phyloP scores from a whole-genome alignment of 225 moss, liverwort and hornwort species.

The Straminergon stramineum region DNA sequence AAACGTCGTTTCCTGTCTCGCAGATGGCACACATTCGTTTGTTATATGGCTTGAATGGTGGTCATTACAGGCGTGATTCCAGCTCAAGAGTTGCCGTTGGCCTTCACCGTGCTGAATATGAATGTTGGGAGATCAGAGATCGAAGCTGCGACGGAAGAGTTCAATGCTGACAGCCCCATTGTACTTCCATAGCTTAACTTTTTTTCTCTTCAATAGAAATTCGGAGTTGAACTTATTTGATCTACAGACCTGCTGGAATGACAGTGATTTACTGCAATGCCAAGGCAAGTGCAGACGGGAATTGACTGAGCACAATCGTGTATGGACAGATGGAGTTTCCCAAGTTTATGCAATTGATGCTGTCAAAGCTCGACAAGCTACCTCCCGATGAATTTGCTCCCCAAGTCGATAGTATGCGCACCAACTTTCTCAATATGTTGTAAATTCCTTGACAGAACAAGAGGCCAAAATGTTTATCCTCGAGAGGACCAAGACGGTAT shows the following conservation, averaged over 20 bases:
- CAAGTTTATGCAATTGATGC: conserved; percentile 69
- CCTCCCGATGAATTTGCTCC: conserved; percentile 42
- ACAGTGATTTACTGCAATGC: neutral
- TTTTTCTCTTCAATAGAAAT: neutral
- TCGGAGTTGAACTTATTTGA: neutral
- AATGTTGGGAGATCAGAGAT: conserved; percentile 54
- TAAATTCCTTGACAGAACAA: neutral
- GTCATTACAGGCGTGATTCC: conserved; percentile 48
- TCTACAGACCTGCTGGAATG: neutral
- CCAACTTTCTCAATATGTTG: neutral
- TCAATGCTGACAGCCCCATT: conserved; percentile 12
- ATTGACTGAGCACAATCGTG: neutral
- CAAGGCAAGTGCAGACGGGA: neutral
- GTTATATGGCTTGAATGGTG: neutral
- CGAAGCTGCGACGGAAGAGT: conserved; percentile 43
- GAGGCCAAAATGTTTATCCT: neutral
- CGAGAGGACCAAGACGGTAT: neutral
- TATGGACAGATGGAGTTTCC: conserved; percentile 59
- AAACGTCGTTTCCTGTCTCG: neutral
- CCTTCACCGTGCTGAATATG: conserved; percentile 65
- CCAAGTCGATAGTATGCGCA: conserved; percentile 21
- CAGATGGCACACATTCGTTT: neutral
- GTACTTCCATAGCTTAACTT: neutral
- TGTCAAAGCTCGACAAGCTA: conserved; percentile 57
- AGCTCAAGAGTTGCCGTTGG: conserved; percentile 52